phyloP scores from a whole-genome alignment of 2,329 filamentous ascomycete species.

The Scopulariopsis brevicaulis region DNA sequence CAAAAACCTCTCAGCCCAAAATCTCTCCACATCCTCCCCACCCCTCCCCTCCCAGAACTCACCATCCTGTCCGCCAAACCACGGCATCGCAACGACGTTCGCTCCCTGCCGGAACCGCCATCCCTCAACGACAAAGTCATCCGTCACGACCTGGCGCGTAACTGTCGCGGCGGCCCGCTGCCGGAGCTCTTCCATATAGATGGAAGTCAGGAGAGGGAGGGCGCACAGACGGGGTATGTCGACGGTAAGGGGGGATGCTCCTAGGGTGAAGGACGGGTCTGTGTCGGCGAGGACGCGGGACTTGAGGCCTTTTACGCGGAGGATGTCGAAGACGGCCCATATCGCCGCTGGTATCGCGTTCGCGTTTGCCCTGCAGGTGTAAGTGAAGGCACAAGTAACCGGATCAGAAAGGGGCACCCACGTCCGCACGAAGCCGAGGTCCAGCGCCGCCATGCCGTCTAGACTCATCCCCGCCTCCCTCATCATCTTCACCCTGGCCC shows the following conservation, averaged over 20 bases:
- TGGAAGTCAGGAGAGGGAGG: conserved; percentile 14
- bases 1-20: conserved; percentile 11
- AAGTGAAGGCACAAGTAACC: background rate
- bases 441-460: conserved; percentile 7
- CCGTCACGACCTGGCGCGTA: conserved; percentile 10
- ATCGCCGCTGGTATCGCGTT: conserved; percentile 16
- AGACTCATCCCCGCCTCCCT: conserved; percentile 11
- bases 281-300: conserved; percentile 12
- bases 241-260: conserved; percentile 7
- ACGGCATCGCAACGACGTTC: background rate
- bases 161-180: conserved; percentile 14
- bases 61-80: conserved; percentile 5
- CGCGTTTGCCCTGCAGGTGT: conserved; percentile 10
- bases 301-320: conserved; percentile 12
- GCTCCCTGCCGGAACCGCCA: background rate
- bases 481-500: conserved; percentile 5
- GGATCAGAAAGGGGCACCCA: conserved; percentile 4
- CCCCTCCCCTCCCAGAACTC: conserved; percentile 6
- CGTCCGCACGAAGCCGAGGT: conserved; percentile 6
- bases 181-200: conserved; percentile 15
- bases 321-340: conserved; percentile 17
- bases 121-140: conserved; percentile 4
- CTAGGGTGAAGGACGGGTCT: background rate
- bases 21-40: conserved; percentile 2
- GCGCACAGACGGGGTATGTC: conserved; percentile 10